These are phyloP conservation scores for Puya raimondii DNA, from an alignment of 176 grass and related monocot genomes.

Conservation along the genomic window DNA sequence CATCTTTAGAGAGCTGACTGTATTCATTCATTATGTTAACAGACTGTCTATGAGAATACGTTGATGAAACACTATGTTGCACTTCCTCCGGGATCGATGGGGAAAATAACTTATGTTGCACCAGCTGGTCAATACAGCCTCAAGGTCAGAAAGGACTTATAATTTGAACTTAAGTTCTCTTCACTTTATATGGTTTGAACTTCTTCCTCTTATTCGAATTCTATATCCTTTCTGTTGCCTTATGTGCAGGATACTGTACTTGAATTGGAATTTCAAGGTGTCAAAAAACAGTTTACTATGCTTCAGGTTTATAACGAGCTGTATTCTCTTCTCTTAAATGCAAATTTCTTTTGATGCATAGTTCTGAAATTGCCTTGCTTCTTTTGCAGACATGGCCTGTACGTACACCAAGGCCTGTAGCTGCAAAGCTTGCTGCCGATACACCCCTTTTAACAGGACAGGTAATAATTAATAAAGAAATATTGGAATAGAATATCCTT, in stretches of 20 bases:
- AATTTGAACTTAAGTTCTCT: constrained; percentile 4
- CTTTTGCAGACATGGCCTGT: constrained; percentile 65
- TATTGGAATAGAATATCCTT: background rate
- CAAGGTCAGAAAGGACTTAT: constrained; percentile 34
- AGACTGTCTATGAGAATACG: constrained; percentile 65
- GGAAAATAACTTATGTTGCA: constrained; percentile 60
- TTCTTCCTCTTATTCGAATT: constrained; percentile 11
- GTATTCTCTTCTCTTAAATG: background rate
- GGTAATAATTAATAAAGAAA: constrained; percentile 26
- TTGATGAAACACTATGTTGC: constrained; percentile 68
- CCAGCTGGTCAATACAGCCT: constrained; percentile 64
- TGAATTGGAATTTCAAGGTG: constrained; percentile 76
- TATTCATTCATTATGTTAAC: constrained; percentile 11
- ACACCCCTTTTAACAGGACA: constrained; percentile 80
- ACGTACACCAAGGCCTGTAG: constrained; percentile 77
- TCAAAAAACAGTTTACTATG: constrained; percentile 71
- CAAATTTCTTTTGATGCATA: constrained; percentile 5
- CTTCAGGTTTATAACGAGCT: constrained; percentile 50
- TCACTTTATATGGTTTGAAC: background rate
- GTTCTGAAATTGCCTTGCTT: constrained; percentile 16
- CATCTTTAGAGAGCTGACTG: constrained; percentile 11
- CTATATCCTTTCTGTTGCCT: constrained; percentile 5
- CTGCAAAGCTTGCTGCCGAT: constrained; percentile 71
- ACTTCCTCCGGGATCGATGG: constrained; percentile 78
- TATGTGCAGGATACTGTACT: constrained; percentile 68